Conservation (phyloP, 805 yeast genomes). For the Yarrowia sp. region DNA sequence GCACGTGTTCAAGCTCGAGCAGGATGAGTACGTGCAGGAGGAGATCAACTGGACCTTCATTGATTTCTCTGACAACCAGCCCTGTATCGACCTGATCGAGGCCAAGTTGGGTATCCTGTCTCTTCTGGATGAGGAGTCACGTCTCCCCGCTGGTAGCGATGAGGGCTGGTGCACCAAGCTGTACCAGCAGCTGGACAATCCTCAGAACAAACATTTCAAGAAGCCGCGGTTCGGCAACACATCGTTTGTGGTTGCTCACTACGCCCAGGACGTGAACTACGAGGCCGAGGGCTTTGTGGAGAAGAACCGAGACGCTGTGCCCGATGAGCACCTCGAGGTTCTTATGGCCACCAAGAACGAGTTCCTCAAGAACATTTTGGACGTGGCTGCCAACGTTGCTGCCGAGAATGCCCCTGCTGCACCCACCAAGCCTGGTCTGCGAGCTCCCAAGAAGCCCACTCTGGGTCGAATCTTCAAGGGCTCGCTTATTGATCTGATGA, state of each 20-base stretch:
- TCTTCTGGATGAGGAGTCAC: constrained; percentile 88
- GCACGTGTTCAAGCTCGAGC: constrained; percentile 95
- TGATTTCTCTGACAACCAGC: constrained; percentile 94
- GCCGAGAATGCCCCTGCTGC: constrained; percentile 47
- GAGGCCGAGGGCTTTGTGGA: constrained; percentile 94
- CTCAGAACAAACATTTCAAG: constrained; percentile 68
- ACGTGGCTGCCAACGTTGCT: constrained; percentile 51
- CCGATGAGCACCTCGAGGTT: constrained; percentile 90
- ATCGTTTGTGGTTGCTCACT: constrained; percentile 85
- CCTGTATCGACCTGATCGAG: constrained; percentile 90
- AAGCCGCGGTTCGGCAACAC: constrained; percentile 93
- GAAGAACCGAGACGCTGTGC: constrained; percentile 95
- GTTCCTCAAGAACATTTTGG: constrained; percentile 61
- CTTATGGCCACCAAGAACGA: constrained; percentile 65
- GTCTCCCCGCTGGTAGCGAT: constrained; percentile 90
- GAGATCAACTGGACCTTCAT: constrained; percentile 95
- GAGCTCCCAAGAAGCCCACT: constrained; percentile 71
- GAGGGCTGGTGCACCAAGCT: constrained; percentile 88
- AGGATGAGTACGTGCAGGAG: constrained; percentile 88
- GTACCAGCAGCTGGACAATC: constrained; percentile 77
- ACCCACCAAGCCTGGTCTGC: constrained; percentile 40
- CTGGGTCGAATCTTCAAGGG: constrained; percentile 91
- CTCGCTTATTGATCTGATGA: constrained; percentile 89
- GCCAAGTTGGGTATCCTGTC: constrained; percentile 82
- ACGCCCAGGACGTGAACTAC: constrained; percentile 90